Conservation (phyloP, 208 protist genomes). For the Lotmaria passim region DNA sequence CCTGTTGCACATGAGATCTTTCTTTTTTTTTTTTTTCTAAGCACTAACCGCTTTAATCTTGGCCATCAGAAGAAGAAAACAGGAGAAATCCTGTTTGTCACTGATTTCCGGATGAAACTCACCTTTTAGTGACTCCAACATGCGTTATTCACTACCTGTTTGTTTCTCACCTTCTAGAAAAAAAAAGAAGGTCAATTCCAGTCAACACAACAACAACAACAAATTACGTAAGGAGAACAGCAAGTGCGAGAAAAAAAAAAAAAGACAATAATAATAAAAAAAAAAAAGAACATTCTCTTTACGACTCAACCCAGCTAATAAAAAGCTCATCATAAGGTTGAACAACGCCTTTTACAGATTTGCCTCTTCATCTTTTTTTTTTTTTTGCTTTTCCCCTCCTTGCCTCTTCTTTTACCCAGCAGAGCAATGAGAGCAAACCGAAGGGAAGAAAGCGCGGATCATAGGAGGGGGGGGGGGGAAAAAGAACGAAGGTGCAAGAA, state of each 20-base stretch:
- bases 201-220: neutral
- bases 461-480: no score
- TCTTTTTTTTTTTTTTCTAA: no score
- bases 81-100: neutral
- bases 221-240: neutral
- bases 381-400: neutral
- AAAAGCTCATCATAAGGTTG: no score
- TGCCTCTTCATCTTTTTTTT: neutral
- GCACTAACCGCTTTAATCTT: no score
- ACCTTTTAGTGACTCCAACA: no score
- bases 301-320: no score
- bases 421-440: neutral
- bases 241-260: neutral
- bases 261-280: neutral
- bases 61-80: conserved; percentile 6
- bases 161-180: no score
- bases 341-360: neutral
- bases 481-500: no score
- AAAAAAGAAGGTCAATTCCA: no score
- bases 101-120: neutral
- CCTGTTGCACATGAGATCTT: no score
- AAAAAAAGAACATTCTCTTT: no score
- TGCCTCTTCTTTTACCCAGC: neutral
- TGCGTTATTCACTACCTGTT: no score
- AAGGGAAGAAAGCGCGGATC: neutral